A percentile compares a stretch with the other conserved stretches of the same genome.
phyloP scores from a whole-genome alignment of 1,284 basidiomycete genomes.

The Ustilago crameri region DNA sequence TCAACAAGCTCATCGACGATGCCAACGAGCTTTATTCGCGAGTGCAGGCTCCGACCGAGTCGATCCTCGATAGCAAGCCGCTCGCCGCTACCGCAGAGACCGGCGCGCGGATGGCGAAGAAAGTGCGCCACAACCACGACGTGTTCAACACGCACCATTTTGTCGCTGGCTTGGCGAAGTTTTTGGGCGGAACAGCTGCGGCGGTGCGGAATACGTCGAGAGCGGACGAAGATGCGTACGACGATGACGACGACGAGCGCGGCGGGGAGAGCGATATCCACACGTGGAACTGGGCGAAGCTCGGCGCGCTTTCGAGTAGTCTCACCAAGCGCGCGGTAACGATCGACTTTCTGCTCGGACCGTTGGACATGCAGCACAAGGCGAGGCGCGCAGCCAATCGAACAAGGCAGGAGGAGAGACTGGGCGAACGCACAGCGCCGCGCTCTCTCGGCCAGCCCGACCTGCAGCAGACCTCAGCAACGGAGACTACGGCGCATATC shows the following conservation, averaged over 20 bases:
- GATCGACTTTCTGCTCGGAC: slow-evolving; percentile 63
- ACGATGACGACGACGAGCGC: slow-evolving; percentile 31
- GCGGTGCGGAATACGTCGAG: slow-evolving; percentile 4
- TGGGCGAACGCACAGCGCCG: slow-evolving; percentile 34
- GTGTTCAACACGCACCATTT: slow-evolving; percentile 65
- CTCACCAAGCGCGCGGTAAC: slow-evolving; percentile 52
- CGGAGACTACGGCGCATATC: slow-evolving; percentile 60
- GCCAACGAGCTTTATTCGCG: slow-evolving; percentile 29
- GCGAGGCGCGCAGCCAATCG: slow-evolving; percentile 13
- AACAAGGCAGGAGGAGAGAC: slow-evolving; percentile 17
- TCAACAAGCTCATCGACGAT: slow-evolving; percentile 21
- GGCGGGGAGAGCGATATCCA: slow-evolving; percentile 9
- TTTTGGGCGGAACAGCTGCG: slow-evolving; percentile 47
- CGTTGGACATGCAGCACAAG: slow-evolving; percentile 52
- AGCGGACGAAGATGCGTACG: slow-evolving; percentile 19
- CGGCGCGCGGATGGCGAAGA: slow-evolving; percentile 59
- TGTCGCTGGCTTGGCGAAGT: slow-evolving; percentile 45
- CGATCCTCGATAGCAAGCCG: slow-evolving; percentile 60
- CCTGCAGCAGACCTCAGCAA: slow-evolving; percentile 47
- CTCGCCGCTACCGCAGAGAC: slow-evolving; percentile 58
- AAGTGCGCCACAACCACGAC: slow-evolving; percentile 56
- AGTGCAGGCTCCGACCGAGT: slow-evolving; percentile 31
- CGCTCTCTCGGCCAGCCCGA: slow-evolving; percentile 50
- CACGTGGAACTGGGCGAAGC: slow-evolving; percentile 59
- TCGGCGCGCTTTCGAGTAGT: slow-evolving; percentile 43